These are phyloP conservation scores for Cucurbita argyrosperma DNA, from an alignment of 306 rosid species.

Conservation along the genomic window DNA sequence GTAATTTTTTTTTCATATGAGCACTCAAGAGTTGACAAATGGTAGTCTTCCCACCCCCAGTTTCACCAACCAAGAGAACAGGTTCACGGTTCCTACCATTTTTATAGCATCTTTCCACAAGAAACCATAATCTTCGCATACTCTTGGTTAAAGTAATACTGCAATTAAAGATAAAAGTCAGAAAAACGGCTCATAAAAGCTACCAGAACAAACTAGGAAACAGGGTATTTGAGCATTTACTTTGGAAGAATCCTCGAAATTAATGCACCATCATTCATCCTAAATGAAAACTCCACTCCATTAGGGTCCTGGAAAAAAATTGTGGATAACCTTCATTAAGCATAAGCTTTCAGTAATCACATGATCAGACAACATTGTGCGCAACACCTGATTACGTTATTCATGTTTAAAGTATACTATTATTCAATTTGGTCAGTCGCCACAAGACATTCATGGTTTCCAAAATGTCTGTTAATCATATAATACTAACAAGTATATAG, in stretches of 20 bases:
- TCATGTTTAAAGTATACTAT: neutral
- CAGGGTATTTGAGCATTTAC: conserved; percentile 20
- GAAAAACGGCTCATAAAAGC: neutral
- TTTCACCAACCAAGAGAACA: conserved; percentile 90
- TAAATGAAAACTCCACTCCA: conserved; percentile 18
- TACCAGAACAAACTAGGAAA: neutral
- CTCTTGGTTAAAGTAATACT: conserved; percentile 54
- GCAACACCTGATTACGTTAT: neutral
- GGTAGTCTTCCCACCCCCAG: conserved; percentile 98
- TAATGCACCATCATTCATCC: conserved; percentile 16
- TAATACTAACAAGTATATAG: neutral
- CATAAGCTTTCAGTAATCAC: neutral
- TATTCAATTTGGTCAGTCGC: neutral
- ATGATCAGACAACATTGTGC: neutral
- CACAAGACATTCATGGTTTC: neutral
- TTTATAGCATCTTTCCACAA: conserved; percentile 60
- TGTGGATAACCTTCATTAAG: neutral
- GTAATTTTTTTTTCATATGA: conserved; percentile 45
- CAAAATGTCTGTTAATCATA: neutral
- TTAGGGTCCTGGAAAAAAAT: conserved; percentile 18
- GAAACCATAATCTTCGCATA: conserved; percentile 67
- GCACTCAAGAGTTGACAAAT: conserved; percentile 78
- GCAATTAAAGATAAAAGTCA: conserved; percentile 20
- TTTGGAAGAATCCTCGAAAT: conserved; percentile 24
- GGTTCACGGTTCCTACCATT: conserved; percentile 56